Conservation (phyloP, 805 yeast genomes). For the Wickerhamomyces hampshirensis region DNA sequence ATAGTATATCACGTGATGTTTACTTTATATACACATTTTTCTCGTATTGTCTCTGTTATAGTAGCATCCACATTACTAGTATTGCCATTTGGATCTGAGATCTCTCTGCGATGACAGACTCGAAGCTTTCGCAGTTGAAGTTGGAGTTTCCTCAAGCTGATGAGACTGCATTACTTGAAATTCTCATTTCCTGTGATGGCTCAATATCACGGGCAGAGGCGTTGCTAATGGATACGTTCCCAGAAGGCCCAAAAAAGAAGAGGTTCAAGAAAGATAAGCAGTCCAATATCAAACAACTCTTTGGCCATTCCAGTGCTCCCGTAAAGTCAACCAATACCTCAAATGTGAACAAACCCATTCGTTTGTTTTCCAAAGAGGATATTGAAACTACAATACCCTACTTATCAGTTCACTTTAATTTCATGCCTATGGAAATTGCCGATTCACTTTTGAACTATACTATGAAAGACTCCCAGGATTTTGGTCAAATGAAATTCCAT, state of each 20-base stretch:
- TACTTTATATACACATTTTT: no score
- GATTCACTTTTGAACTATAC: conserved; percentile 39
- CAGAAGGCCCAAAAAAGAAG: conserved; percentile 11
- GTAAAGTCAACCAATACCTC: conserved; percentile 13
- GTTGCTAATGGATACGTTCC: conserved; percentile 34
- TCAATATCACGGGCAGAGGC: conserved; percentile 38
- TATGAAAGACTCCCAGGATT: conserved; percentile 34
- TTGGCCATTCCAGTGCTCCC: conserved; percentile 10
- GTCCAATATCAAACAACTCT: conserved; percentile 15
- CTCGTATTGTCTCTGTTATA: no score
- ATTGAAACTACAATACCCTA: conserved; percentile 47
- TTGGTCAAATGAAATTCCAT: conserved; percentile 44
- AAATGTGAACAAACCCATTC: conserved; percentile 27
- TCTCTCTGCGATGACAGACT: conserved; percentile 34
- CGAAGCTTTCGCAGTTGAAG: conserved; percentile 33
- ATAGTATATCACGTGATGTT: no score
- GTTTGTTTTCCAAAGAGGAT: conserved; percentile 46
- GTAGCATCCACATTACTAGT: no score
- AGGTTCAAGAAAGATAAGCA: conserved; percentile 9
- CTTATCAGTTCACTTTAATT: conserved; percentile 43
- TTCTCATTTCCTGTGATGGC: conserved; percentile 51
- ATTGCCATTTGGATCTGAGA: no score
- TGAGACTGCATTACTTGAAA: conserved; percentile 39
- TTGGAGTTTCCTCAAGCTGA: conserved; percentile 40
- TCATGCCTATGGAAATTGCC: conserved; percentile 49